phyloP scores from a whole-genome alignment of 768 basidiomycete genomes.

The Cystofilobasidium capitatum region DNA sequence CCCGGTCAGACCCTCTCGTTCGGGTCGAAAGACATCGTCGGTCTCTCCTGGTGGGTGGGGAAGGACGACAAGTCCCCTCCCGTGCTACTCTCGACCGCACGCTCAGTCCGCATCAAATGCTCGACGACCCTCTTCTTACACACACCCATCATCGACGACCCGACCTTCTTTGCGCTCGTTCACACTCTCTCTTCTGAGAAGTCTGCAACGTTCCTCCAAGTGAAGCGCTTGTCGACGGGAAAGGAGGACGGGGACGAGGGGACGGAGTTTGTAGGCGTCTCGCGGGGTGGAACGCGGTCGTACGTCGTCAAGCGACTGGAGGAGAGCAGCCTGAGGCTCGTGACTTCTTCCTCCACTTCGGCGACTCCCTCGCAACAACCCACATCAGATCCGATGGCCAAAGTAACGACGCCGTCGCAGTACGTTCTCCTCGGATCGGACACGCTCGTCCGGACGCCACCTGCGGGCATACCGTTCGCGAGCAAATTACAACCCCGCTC shows the following conservation, averaged over 20 bases:
- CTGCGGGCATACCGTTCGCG: neutral
- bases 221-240: slow-evolving; percentile 53
- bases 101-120: slow-evolving; percentile 69
- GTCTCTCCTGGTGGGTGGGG: neutral
- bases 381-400: too few species aligned
- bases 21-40: slow-evolving; percentile 40
- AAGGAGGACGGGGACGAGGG: neutral
- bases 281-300: neutral
- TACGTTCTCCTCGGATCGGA: neutral
- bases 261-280: neutral
- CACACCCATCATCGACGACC: slow-evolving; percentile 75
- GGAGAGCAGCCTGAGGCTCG: neutral
- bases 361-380: neutral
- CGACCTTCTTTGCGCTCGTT: slow-evolving; percentile 65
- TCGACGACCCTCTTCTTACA: slow-evolving; percentile 72
- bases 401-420: too few species aligned
- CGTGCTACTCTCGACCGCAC: slow-evolving; percentile 47
- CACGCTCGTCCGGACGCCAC: neutral
- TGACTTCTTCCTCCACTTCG: neutral
- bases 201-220: slow-evolving; percentile 43
- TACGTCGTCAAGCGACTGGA: neutral
- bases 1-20: slow-evolving; percentile 57
- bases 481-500: too few species aligned
- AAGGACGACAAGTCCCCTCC: slow-evolving; percentile 35
- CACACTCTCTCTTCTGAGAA: slow-evolving; percentile 52